A percentile compares a stretch with the other conserved stretches of the same genome.
Conservation (phyloP, 306 rosid species). For the Trifolium pratense region DNA sequence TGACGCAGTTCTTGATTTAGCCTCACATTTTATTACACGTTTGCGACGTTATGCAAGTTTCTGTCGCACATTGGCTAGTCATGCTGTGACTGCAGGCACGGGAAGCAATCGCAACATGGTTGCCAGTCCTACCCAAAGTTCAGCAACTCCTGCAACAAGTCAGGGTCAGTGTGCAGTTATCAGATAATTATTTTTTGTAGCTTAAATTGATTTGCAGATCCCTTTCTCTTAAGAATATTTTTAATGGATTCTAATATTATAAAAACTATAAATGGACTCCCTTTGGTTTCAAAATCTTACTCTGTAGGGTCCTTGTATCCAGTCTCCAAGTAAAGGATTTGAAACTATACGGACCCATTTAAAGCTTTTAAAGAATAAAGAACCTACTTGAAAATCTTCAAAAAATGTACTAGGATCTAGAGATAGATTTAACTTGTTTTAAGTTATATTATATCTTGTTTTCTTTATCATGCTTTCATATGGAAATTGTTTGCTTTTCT, state of each 20-base stretch:
- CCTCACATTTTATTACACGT: conserved; percentile 97
- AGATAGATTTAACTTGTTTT: neutral
- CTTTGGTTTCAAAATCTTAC: neutral
- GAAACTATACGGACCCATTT: conserved; percentile 7
- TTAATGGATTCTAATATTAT: neutral
- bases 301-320: conserved; percentile 4
- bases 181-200: conserved; percentile 17
- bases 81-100: conserved; percentile 88
- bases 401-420: neutral
- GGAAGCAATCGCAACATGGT: conserved; percentile 94
- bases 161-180: conserved; percentile 65
- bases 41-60: conserved; percentile 98
- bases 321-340: neutral
- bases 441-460: conserved; percentile 25
- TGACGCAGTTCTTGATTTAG: conserved; percentile 96
- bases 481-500: neutral
- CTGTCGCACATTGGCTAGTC: conserved; percentile 98
- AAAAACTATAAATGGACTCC: conserved; percentile 12
- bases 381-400: neutral
- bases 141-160: conserved; percentile 82
- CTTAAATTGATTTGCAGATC: conserved; percentile 1
- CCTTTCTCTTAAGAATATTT: neutral
- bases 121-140: conserved; percentile 90
- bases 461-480: conserved; percentile 24
- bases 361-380: neutral